Evolutionary conservation across 2,329 filamentous ascomycete species (phyloP), one percentile per base, ranked within the genome.

Genomic region (Clonostachys byssicola): DNA sequence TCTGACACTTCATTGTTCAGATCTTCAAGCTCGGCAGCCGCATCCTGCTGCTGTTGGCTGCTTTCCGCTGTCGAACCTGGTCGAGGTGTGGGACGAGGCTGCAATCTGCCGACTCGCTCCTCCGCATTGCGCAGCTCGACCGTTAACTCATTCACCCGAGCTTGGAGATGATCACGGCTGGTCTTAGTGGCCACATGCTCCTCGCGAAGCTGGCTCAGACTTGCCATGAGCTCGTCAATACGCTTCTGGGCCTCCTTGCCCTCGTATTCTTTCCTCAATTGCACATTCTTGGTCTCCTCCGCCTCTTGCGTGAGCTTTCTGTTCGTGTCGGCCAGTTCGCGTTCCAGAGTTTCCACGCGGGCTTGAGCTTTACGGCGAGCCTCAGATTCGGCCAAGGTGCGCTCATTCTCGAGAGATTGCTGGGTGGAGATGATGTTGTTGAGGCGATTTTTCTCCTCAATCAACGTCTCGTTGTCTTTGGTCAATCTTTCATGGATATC

Each of bases 371-470:
- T 84, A 47, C 92, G 86, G 54, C 89, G 84, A 18, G 78, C 83
- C 64, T 99, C 94, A 0, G 87, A 81, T 49, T 96, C 92, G 3
- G 84, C 75, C 43, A 94, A 79, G 57, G 95, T 92, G 38, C 91
- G 89, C 68, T 99, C 92, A 57, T 96, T 97, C 54, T 95, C 85
- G 34, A 97, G 76, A 14, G 84, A 92, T 60, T 97, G 92, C 44
- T 96, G 81, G 46, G 89, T 91, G 5, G 86, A 81, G 42, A 96
- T 81, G 34, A 96, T 76, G 48, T 83, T 85, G 66, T 92, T 95
- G 5, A 97, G 78, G 33, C 92, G 81, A 42, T 85, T 82, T 54
- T 91, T 88, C 63, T 99, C 94, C 50, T 95, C 89, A 40, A 88
- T 78, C 12, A 97, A 73, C 17, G 73, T 82, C 60, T 96, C 90